Evolutionary conservation across 2,329 filamentous ascomycete species (phyloP), one percentile per base, ranked within the genome.

Genomic region (Albifimbria verrucaria): DNA sequence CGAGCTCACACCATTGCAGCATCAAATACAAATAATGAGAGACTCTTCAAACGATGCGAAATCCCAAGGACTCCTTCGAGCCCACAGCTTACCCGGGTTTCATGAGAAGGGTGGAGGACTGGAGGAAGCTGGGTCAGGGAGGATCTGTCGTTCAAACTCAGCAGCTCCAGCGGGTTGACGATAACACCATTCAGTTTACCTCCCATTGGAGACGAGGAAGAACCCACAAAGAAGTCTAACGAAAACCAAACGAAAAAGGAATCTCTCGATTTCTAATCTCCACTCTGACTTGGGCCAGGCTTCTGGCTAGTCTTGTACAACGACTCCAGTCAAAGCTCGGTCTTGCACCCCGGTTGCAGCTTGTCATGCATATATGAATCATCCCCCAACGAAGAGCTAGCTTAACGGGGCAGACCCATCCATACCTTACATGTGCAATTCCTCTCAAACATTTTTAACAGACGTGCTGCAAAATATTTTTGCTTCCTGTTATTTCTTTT

Each of bases 181-280:
- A 91, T 99, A 58, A 89, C 87, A 62, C 91, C 92, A 1, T 97
- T 92, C 70, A 94, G 89, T 67, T 76, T 99, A 43, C 94, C 94
- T 23, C 94, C 94, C 0, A 77, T 93, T 41, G 89, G 92, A 51
- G 90, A 88, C 2, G 90, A 92, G 59, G 73, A 76, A 24, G 70
- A 72, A 15, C 47, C 56, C 7, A 49, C 52, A 9, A 61, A 70
- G 66, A 52, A 67, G 65, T 67, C 71, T 36, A 67, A 81, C 48
- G 71, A 70, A 56, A 80, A 80, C 58, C 77, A 79, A 3, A 80
- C 78, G 49, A 90, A 90, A 62, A 77, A 79, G 52, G 85, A 88
- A 59, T 80, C 62, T 11, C 63, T 95, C 48, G 89, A 94, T 49
- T 95, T 95, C 64, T 91, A 65, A 79, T 53, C n/a, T n/a, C n/a